Conservation (phyloP, 148 eudicot genomes). For the Nepenthes gracilis region DNA sequence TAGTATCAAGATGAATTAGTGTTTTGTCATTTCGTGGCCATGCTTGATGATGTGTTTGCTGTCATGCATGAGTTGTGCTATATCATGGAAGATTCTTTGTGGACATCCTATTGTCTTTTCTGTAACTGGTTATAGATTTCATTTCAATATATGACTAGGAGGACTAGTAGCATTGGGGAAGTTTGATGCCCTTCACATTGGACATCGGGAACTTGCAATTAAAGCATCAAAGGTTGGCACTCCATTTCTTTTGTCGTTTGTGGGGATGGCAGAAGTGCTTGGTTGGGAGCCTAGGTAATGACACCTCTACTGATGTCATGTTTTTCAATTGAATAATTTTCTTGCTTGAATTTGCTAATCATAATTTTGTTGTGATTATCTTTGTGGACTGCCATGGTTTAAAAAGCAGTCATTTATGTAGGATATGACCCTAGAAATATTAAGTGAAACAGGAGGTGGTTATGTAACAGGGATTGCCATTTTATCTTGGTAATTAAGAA, state of each 20-base stretch:
- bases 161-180: slow-evolving; percentile 94
- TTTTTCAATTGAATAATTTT: neutral
- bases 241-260: slow-evolving; percentile 83
- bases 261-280: slow-evolving; percentile 93
- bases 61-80: too few relatives aligned
- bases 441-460: too few relatives aligned
- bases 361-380: neutral
- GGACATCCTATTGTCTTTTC: too few relatives aligned
- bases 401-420: too few relatives aligned
- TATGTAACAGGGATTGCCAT: too few relatives aligned
- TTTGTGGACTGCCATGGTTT: neutral
- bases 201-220: slow-evolving; percentile 94
- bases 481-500: too few relatives aligned
- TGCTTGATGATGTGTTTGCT: too few relatives aligned
- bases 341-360: neutral
- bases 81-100: too few relatives aligned
- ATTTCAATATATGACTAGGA: slow-evolving; percentile 31
- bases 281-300: slow-evolving; percentile 95
- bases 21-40: too few relatives aligned
- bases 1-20: too few relatives aligned
- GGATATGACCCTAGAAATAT: too few relatives aligned
- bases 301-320: neutral
- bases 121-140: too few relatives aligned
- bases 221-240: slow-evolving; percentile 78
- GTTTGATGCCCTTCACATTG: slow-evolving; percentile 96